A percentile compares a stretch with the other conserved stretches of the same genome.
Evolutionary conservation across 2,329 filamentous ascomycete genomes (phyloP).

Genomic region (Tolypocladium endophyticum): DNA sequence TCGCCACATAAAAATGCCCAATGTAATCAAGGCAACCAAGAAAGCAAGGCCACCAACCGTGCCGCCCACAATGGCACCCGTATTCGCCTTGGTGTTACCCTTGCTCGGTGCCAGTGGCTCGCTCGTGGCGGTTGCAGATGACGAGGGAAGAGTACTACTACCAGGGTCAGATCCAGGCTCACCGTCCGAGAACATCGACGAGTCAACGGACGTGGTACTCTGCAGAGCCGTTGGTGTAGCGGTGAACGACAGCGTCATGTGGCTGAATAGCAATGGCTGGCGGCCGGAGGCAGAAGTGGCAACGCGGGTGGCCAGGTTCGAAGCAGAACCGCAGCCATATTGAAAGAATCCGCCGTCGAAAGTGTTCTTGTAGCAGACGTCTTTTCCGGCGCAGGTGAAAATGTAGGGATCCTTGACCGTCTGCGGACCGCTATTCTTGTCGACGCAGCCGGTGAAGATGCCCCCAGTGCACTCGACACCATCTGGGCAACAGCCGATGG

Average conservation of each 20-base stretch:
- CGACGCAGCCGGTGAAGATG: slow-evolving; percentile 48
- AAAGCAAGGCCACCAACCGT: slow-evolving; percentile 40
- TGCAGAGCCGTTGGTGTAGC: slow-evolving; percentile 25
- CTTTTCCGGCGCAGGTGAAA: slow-evolving; percentile 39
- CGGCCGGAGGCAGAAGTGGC: slow-evolving; percentile 33
- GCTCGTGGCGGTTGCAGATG: slow-evolving; percentile 7
- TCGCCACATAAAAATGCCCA: slow-evolving; percentile 33
- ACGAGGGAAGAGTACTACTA: slow-evolving; percentile 1
- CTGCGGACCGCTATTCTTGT: slow-evolving; percentile 37
- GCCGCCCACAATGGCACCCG: slow-evolving; percentile 43
- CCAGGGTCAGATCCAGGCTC: background rate
- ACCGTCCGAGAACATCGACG: slow-evolving; percentile 4
- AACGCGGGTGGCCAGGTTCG: slow-evolving; percentile 37
- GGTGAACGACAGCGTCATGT: slow-evolving; percentile 29
- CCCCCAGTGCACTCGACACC: slow-evolving; percentile 38
- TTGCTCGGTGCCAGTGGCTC: slow-evolving; percentile 16
- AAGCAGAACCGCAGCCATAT: slow-evolving; percentile 43
- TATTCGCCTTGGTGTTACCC: slow-evolving; percentile 20
- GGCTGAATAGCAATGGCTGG: slow-evolving; percentile 21
- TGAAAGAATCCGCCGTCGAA: slow-evolving; percentile 46
- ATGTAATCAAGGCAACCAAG: slow-evolving; percentile 28
- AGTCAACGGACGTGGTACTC: slow-evolving; percentile 30
- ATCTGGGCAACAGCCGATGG: slow-evolving; percentile 48
- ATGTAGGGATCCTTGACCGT: slow-evolving; percentile 44
- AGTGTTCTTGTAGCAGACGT: slow-evolving; percentile 44